Base-by-base conservation (phyloP, 202 grass and related monocot species). In the Setaria viridis region DNA sequence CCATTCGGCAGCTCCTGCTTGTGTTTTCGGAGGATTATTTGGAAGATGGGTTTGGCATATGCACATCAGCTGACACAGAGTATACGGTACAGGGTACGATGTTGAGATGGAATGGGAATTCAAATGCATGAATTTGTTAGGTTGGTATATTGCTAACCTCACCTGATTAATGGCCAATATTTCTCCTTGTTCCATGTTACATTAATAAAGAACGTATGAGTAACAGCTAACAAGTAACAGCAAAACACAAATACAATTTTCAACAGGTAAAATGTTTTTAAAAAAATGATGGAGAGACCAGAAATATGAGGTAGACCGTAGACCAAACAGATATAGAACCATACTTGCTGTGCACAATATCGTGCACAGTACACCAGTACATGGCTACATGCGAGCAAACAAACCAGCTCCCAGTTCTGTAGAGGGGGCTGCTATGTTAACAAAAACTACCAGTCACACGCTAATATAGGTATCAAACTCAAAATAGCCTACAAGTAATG, bases 71-170 rank as follows among this genome's bases (percentile, higher is more conserved):
- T 11, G 39, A 50, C 21, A 37, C 21, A 86, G n/a, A 20, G 35
- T 16, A 81, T 54, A 50, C 10, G 32, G 32, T 76, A 65, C 74
- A 43, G 29, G 66, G 88, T 86, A 82, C 78, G 82, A 57, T 90
- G 41, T 74, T 87, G 51, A 45, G 11, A 62, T 50, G 74, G 51
- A 62, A 74, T 67, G 2, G 7, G 50, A 25, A 29, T 32, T 60
- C 46, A 76, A 55, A 71, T 71, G 54, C 15, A 46, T 46, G 39
- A 5, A 35, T 77, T 68, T 77, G 21, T 20, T 59, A 48, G 64
- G 25, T 41, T 41, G 39, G 39, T 39, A 39, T 41, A 41, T 6
- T 41, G 39, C 39, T 41, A 41, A 5, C 39, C 11, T 43, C 54
- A 77, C 20, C 20, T 41, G 48, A 75, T 7, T 3, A 81, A 72